A percentile compares a stretch with the other conserved stretches of the same genome.
Evolutionary conservation across 2,329 filamentous ascomycete genomes (phyloP).

Genomic region (Zopfia rhizophila): DNA sequence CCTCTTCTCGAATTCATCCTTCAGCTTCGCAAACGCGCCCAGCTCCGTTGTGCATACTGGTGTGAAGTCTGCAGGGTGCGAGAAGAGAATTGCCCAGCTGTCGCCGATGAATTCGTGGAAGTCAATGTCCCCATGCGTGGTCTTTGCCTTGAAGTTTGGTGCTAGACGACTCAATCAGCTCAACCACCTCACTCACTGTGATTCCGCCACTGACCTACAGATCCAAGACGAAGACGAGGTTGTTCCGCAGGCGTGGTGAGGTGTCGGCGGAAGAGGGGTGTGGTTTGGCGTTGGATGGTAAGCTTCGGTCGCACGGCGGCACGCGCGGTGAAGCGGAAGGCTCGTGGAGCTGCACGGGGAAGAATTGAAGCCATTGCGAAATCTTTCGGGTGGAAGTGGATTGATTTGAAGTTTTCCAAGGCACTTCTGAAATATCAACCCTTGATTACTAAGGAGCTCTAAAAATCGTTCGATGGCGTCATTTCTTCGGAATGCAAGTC

Average conservation of each 20-base stretch:
- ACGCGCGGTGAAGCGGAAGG: constrained; percentile 35
- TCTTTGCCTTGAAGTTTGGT: constrained; percentile 86
- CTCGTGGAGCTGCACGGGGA: constrained; percentile 47
- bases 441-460: too few relatives aligned
- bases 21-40: constrained; percentile 89
- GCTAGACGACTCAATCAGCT: constrained; percentile 57
- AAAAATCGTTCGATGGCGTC: too few relatives aligned
- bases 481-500: too few relatives aligned
- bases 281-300: constrained; percentile 35
- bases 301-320: constrained; percentile 36
- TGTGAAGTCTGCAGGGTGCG: constrained; percentile 88
- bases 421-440: too few relatives aligned
- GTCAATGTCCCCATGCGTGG: constrained; percentile 79
- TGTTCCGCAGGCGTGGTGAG: constrained; percentile 50
- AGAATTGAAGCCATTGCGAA: constrained; percentile 47
- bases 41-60: constrained; percentile 97
- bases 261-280: constrained; percentile 49
- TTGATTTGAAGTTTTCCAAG: too few relatives aligned
- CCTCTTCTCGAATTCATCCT: constrained; percentile 86
- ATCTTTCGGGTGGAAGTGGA: not conserved
- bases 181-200: too few relatives aligned
- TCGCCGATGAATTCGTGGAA: constrained; percentile 84
- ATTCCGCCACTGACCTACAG: constrained; percentile 37
- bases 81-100: constrained; percentile 85
- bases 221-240: constrained; percentile 57